Percentiles rank a stretch among this genome's conserved stretches.
These are phyloP conservation scores for Trichoderma guizhouense DNA, from an alignment of 2,329 filamentous ascomycete species.

Conservation along the genomic window DNA sequence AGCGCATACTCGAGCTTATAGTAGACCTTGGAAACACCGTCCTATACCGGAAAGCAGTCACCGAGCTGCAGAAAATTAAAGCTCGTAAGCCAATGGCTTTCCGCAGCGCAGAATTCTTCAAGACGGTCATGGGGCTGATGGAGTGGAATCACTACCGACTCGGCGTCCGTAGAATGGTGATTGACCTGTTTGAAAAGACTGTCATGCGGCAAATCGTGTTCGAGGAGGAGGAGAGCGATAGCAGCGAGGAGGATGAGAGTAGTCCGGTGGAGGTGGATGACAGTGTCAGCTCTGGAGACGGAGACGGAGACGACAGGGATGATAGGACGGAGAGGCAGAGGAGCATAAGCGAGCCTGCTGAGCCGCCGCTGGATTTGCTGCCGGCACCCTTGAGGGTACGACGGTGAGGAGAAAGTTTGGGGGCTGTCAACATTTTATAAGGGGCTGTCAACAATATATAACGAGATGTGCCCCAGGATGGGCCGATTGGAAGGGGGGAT, in stretches of 20 bases:
- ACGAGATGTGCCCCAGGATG: background rate
- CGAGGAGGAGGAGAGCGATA: slow-evolving; percentile 51
- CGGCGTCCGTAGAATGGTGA: slow-evolving; percentile 80
- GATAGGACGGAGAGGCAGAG: slow-evolving; percentile 58
- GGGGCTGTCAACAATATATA: background rate
- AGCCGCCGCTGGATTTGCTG: slow-evolving; percentile 33
- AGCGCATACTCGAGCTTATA: slow-evolving; percentile 79
- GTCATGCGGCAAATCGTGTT: slow-evolving; percentile 83
- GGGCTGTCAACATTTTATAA: background rate
- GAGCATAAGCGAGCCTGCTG: slow-evolving; percentile 46
- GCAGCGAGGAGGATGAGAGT: slow-evolving; percentile 28
- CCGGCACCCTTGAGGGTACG: slow-evolving; percentile 35
- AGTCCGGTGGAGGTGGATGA: slow-evolving; percentile 55
- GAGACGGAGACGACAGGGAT: slow-evolving; percentile 51
- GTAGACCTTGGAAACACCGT: slow-evolving; percentile 92
- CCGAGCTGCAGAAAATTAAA: slow-evolving; percentile 77
- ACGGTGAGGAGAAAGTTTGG: slow-evolving; percentile 21
- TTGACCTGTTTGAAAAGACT: slow-evolving; percentile 90
- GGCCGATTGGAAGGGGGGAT: background rate
- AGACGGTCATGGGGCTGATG: slow-evolving; percentile 77
- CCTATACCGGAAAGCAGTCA: slow-evolving; percentile 80
- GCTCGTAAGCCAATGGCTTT: slow-evolving; percentile 72
- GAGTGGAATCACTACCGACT: slow-evolving; percentile 88
- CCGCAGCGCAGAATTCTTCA: slow-evolving; percentile 72
- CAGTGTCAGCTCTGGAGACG: slow-evolving; percentile 45